A percentile compares a stretch with the other conserved stretches of the same genome.
These are phyloP conservation scores for Urtica urens DNA, from an alignment of 306 rosid species.

Conservation along the genomic window DNA sequence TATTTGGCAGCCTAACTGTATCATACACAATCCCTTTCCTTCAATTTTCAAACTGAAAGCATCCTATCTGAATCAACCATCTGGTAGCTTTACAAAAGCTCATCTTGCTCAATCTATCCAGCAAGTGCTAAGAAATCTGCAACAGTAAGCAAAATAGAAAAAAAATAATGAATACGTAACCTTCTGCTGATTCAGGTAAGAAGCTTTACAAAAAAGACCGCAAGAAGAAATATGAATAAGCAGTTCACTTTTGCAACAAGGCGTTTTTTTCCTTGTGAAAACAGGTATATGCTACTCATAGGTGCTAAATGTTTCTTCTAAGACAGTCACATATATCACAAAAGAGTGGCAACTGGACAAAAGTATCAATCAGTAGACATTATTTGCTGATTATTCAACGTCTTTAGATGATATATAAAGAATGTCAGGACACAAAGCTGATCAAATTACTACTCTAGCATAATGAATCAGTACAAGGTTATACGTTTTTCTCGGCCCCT, in stretches of 20 bases:
- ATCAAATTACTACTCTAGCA: too few relatives aligned
- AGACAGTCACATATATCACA: background rate
- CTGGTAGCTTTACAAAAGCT: background rate
- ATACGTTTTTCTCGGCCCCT: too few relatives aligned
- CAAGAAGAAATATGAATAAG: background rate
- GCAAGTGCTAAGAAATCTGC: background rate
- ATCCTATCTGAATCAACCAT: background rate
- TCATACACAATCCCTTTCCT: too few relatives aligned
- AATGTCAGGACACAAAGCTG: too few relatives aligned
- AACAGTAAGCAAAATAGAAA: background rate
- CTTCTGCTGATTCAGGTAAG: background rate
- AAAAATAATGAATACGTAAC: background rate
- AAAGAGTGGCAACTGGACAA: background rate
- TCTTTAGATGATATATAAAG: too few relatives aligned
- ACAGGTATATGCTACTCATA: background rate
- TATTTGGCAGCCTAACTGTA: constrained; percentile 10
- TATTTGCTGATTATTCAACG: background rate
- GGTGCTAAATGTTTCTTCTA: background rate
- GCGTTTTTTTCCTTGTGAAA: background rate
- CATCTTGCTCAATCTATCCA: background rate
- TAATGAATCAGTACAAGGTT: too few relatives aligned
- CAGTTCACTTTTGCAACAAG: background rate
- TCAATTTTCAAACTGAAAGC: background rate
- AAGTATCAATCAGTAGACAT: too few relatives aligned
- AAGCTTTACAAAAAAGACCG: background rate